These are phyloP conservation scores for Cryphonectria radicalis DNA, from an alignment of 2,329 filamentous ascomycete species.

Conservation along the genomic window DNA sequence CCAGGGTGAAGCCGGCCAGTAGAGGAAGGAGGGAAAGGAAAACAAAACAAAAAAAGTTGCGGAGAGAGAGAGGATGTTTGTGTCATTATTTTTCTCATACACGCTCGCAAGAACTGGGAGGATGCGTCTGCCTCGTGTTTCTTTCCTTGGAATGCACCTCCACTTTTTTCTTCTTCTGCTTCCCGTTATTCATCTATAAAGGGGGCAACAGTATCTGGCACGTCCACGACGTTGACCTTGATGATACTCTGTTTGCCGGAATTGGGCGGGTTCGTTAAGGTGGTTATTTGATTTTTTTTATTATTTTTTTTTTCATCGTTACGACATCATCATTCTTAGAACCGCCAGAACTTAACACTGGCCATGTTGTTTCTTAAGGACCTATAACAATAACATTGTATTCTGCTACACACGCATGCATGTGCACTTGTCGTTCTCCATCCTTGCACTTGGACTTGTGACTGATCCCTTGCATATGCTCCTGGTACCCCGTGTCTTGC, in stretches of 20 bases:
- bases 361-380: background rate
- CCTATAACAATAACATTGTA: background rate
- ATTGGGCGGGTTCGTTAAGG: background rate
- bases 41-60: constrained; percentile 33
- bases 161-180: background rate
- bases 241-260: background rate
- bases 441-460: background rate
- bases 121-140: constrained; percentile 14
- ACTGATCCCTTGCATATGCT: background rate
- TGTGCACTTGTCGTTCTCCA: background rate
- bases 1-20: constrained; percentile 40
- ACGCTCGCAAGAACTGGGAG: constrained; percentile 27
- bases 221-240: background rate
- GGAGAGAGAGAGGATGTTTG: constrained; percentile 21
- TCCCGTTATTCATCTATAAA: background rate
- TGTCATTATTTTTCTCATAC: background rate
- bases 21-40: background rate
- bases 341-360: background rate
- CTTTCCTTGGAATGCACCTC: constrained; percentile 19
- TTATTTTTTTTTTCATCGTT: background rate
- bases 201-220: constrained; percentile 12
- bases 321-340: background rate
- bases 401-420: background rate
- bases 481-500: background rate
- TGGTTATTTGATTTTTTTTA: background rate